A percentile compares a stretch with the other conserved stretches of the same genome.
Evolutionary conservation across 331 rosid species (phyloP).

Genomic region (Erythrophleum ivorense): DNA sequence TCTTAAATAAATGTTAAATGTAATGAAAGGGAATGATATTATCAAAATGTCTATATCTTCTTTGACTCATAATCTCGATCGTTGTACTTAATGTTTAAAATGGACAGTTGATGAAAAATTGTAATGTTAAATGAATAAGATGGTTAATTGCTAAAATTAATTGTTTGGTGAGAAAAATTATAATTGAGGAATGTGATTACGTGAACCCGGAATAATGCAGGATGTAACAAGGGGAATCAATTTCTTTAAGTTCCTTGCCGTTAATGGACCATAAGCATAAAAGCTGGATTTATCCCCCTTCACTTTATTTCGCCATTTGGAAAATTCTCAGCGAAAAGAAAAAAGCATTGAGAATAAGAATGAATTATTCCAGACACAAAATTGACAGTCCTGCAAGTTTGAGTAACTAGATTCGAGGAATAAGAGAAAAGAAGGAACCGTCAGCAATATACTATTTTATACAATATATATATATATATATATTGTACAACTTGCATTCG

Average conservation of each 20-base stretch:
- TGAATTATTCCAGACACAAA: not conserved
- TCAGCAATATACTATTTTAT: not conserved
- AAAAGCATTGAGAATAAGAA: conserved; percentile 4
- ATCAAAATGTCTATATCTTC: not conserved
- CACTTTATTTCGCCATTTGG: conserved; percentile 16
- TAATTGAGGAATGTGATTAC: not conserved
- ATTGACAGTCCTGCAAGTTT: not conserved
- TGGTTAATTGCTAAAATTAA: no score
- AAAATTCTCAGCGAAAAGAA: conserved; percentile 21
- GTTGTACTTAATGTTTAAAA: not conserved
- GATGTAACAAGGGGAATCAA: conserved; percentile 32
- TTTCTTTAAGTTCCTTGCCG: conserved; percentile 34
- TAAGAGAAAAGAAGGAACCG: not conserved
- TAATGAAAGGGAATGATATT: not conserved
- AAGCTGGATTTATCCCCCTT: conserved; percentile 39
- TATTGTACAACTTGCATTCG: not conserved
- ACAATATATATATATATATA: not conserved
- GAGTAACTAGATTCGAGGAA: not conserved
- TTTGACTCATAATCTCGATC: not conserved
- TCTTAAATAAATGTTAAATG: not conserved
- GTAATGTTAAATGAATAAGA: no score
- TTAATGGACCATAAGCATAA: conserved; percentile 40
- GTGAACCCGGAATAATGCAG: not conserved
- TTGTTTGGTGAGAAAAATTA: not conserved
- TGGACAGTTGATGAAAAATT: not conserved